Evolutionary conservation across 208 protist species (phyloP).

Genomic region (Trichomonas gallinae): DNA sequence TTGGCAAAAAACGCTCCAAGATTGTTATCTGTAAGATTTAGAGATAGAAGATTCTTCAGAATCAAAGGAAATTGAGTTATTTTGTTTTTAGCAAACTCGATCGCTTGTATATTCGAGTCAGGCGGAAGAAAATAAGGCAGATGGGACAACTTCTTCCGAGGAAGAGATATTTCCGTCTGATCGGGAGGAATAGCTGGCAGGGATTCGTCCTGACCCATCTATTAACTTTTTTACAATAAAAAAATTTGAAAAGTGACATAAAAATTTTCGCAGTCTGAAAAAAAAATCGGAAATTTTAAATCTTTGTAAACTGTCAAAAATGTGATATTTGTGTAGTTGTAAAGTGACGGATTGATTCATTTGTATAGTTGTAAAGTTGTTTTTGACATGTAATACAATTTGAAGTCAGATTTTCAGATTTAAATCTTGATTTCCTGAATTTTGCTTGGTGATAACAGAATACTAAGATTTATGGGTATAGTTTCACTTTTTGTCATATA

Average conservation of each 20-base stretch:
- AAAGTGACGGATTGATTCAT: too few species aligned
- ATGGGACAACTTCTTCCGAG: neutral
- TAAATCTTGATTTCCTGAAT: too few species aligned
- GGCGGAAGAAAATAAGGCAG: neutral
- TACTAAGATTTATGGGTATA: too few species aligned
- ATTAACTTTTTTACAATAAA: neutral
- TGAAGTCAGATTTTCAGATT: too few species aligned
- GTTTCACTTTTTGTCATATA: too few species aligned
- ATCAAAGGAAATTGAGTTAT: neutral
- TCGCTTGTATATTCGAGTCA: neutral
- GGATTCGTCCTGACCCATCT: conserved; percentile 11
- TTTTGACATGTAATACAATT: too few species aligned
- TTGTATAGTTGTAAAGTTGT: too few species aligned
- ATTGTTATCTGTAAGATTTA: neutral
- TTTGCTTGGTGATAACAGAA: too few species aligned
- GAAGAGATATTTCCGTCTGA: neutral
- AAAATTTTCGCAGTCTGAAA: neutral
- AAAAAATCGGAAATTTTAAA: too few species aligned
- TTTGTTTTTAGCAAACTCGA: neutral
- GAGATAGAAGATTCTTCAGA: neutral
- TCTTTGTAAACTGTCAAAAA: too few species aligned
- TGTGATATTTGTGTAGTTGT: too few species aligned
- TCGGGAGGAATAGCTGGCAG: neutral
- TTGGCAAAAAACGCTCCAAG: neutral
- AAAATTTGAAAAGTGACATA: neutral